Conservation (phyloP, 1,139 yeast genomes). For the Kurtzmaniella quercitrusa region DNA sequence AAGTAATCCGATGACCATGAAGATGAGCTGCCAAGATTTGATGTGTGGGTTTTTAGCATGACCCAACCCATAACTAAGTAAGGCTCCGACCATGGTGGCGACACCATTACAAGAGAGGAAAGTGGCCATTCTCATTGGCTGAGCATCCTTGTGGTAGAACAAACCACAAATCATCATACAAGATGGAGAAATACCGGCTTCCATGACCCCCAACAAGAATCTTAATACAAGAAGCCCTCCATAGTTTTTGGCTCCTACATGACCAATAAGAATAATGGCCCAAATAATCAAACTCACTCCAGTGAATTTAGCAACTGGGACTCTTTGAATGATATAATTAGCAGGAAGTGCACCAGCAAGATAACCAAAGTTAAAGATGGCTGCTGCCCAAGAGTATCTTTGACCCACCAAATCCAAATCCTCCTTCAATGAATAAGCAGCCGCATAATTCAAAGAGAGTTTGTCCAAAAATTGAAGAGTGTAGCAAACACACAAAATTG, state of each 20-base stretch:
- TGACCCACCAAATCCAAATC: constrained; percentile 21
- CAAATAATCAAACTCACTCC: constrained; percentile 43
- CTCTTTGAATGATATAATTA: constrained; percentile 45
- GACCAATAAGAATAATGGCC: constrained; percentile 49
- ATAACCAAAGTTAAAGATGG: constrained; percentile 55
- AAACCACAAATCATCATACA: constrained; percentile 22
- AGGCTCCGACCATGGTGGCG: constrained; percentile 28
- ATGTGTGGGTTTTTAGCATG: constrained; percentile 21
- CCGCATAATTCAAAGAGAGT: constrained; percentile 37
- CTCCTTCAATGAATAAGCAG: constrained; percentile 19
- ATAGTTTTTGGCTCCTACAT: constrained; percentile 40
- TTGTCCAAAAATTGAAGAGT: constrained; percentile 48
- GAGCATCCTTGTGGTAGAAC: constrained; percentile 24
- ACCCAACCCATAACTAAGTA: constrained; percentile 31
- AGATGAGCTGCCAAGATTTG: constrained; percentile 24
- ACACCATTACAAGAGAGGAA: constrained; percentile 27
- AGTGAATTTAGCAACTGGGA: constrained; percentile 51
- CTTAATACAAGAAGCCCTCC: constrained; percentile 49
- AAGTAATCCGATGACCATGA: constrained; percentile 45
- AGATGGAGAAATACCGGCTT: constrained; percentile 32
- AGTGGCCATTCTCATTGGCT: constrained; percentile 30
- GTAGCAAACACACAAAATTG: constrained; percentile 44
- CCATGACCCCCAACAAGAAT: constrained; percentile 36
- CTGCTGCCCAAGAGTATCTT: constrained; percentile 47
- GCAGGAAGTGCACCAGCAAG: constrained; percentile 52